Conservation (phyloP, 768 basidiomycete species). For the Tubosaeta sp. region DNA sequence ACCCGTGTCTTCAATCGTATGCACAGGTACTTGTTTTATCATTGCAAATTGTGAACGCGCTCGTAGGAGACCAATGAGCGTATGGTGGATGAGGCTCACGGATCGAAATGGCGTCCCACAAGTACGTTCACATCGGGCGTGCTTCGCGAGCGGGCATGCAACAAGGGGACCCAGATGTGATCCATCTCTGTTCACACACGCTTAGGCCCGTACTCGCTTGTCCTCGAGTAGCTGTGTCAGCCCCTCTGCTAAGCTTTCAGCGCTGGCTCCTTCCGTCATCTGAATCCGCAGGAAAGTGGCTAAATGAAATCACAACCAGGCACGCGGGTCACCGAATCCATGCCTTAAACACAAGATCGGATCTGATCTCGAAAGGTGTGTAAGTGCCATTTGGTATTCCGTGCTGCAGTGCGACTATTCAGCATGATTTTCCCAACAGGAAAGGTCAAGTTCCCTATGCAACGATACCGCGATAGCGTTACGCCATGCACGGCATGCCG, state of each 20-base stretch:
- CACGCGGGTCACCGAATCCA: slow-evolving; percentile 27
- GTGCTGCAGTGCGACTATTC: slow-evolving; percentile 26
- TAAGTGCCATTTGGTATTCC: slow-evolving; percentile 27
- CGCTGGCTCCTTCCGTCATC: slow-evolving; percentile 15
- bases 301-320: slow-evolving; percentile 36
- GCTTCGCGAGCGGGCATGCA: neutral
- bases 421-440: slow-evolving; percentile 36
- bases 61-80: neutral
- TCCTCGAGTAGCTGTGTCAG: slow-evolving; percentile 21
- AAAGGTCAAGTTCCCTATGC: slow-evolving; percentile 29
- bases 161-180: neutral
- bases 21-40: slow-evolving; percentile 1
- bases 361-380: slow-evolving; percentile 32
- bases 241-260: slow-evolving; percentile 12
- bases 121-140: slow-evolving; percentile 11
- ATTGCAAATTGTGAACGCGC: slow-evolving; percentile 20
- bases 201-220: slow-evolving; percentile 13
- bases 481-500: slow-evolving; percentile 33
- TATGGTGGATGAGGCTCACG: slow-evolving; percentile 12
- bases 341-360: slow-evolving; percentile 28
- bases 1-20: slow-evolving; percentile 2
- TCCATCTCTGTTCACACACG: neutral
- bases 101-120: slow-evolving; percentile 17
- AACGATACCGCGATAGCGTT: slow-evolving; percentile 32
- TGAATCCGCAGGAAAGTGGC: slow-evolving; percentile 27